A percentile compares a stretch with the other conserved stretches of the same genome.
These are phyloP conservation scores for Exophiala sideris DNA, from an alignment of 2,329 filamentous ascomycete species.

Conservation along the genomic window DNA sequence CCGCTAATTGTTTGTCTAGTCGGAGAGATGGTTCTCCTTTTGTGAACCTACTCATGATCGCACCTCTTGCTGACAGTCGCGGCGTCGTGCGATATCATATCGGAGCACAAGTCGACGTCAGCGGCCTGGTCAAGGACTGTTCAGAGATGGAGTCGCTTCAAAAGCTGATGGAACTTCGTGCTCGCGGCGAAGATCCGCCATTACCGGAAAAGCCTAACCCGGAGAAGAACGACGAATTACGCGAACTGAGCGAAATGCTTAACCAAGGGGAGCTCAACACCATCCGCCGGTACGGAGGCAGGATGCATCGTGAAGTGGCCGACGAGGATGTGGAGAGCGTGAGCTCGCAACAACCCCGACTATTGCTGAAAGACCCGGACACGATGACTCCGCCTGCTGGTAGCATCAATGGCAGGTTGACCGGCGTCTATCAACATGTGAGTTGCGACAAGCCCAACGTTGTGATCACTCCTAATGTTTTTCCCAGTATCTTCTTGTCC, in stretches of 20 bases:
- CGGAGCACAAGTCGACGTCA: constrained; percentile 70
- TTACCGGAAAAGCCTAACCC: constrained; percentile 25
- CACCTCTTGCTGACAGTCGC: constrained; percentile 65
- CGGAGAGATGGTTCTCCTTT: constrained; percentile 73
- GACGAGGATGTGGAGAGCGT: constrained; percentile 36
- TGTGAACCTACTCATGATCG: constrained; percentile 73
- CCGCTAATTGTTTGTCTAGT: constrained; percentile 33
- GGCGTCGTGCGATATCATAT: constrained; percentile 67
- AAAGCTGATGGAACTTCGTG: constrained; percentile 41
- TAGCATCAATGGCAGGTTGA: constrained; percentile 41
- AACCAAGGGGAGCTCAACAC: constrained; percentile 64
- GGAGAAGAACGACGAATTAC: constrained; percentile 59
- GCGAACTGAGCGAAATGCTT: constrained; percentile 66
- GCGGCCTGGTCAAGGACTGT: constrained; percentile 64
- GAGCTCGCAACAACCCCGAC: constrained; percentile 39
- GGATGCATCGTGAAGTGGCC: constrained; percentile 57
- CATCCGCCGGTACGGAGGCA: constrained; percentile 61
- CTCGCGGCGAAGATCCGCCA: constrained; percentile 31
- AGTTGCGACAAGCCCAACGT: constrained; percentile 28
- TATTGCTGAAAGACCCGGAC: constrained; percentile 49
- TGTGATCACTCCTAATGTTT: background rate
- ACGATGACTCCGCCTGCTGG: constrained; percentile 25
- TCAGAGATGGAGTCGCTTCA: constrained; percentile 62
- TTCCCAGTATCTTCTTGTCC: constrained; percentile 39
- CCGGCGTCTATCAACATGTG: constrained; percentile 58